These are phyloP conservation scores for Thalassiosira profunda DNA, from an alignment of 108 stramenopile species.

Conservation along the genomic window DNA sequence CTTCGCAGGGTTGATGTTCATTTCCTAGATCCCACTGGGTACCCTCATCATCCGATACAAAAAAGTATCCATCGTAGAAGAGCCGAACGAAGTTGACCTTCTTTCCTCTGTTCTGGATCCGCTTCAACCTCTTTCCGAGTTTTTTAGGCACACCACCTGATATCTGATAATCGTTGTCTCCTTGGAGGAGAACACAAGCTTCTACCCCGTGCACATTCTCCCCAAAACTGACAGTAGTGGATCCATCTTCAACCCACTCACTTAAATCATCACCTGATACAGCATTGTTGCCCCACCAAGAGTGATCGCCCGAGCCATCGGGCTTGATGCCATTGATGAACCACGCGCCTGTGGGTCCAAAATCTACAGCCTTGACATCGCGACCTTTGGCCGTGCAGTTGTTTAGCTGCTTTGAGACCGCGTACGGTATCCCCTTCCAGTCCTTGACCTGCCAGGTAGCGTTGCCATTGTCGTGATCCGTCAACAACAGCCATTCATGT, in stretches of 20 bases:
- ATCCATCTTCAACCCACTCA: not conserved
- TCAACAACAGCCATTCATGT: constrained; percentile 16
- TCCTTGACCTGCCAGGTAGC: constrained; percentile 18
- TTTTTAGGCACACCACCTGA: not conserved
- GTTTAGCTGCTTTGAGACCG: constrained; percentile 28
- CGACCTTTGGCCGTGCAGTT: constrained; percentile 35
- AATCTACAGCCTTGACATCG: constrained; percentile 8
- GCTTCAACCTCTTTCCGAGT: not conserved
- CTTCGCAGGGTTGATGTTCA: too few species aligned
- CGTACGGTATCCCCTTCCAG: constrained; percentile 25
- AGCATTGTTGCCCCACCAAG: constrained; percentile 28
- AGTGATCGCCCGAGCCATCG: constrained; percentile 23
- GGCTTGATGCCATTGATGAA: constrained; percentile 8
- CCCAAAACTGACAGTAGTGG: constrained; percentile 8
- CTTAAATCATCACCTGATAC: not conserved
- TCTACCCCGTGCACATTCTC: not conserved
- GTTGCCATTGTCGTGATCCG: constrained; percentile 27
- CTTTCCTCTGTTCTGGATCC: not conserved
- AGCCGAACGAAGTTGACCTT: constrained; percentile 36
- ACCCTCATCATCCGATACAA: constrained; percentile 22
- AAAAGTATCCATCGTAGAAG: constrained; percentile 11
- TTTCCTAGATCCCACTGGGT: constrained; percentile 7
- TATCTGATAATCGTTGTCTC: not conserved
- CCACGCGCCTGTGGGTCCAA: constrained; percentile 13
- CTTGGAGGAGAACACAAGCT: not conserved